Conservation (phyloP, 2,329 filamentous ascomycete species). For the Zelopaecilomyces penicillatus region DNA sequence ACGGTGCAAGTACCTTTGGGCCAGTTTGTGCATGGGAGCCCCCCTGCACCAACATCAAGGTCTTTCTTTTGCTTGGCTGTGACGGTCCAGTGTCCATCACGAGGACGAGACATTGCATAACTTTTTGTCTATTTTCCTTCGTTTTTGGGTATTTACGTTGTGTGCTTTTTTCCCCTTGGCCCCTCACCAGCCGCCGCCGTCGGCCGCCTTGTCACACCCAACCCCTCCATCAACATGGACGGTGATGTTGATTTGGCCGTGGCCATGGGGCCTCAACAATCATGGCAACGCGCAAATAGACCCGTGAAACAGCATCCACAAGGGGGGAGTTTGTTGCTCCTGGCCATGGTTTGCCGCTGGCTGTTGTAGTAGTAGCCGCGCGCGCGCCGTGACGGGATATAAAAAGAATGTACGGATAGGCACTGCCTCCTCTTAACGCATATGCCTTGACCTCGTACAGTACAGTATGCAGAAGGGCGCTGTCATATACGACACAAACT, state of each 20-base stretch:
- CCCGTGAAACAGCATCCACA: too few relatives aligned
- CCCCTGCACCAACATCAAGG: not conserved
- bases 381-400: too few relatives aligned
- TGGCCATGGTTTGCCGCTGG: too few relatives aligned
- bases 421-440: too few relatives aligned
- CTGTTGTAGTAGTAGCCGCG: too few relatives aligned
- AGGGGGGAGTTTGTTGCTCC: too few relatives aligned
- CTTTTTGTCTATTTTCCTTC: not conserved
- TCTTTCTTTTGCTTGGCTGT: not conserved
- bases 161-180: not conserved
- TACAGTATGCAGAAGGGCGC: too few relatives aligned
- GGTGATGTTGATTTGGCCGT: not conserved
- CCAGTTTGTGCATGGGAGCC: not conserved
- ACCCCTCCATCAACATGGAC: not conserved
- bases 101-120: slow-evolving; percentile 13
- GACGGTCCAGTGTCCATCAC: slow-evolving; percentile 1
- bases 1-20: slow-evolving; percentile 1
- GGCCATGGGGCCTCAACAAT: too few relatives aligned
- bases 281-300: too few relatives aligned
- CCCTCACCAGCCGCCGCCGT: not conserved
- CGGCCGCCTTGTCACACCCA: not conserved
- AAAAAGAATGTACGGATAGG: too few relatives aligned
- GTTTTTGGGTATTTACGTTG: not conserved
- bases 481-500: too few relatives aligned
- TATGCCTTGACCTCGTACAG: too few relatives aligned